Conservation (phyloP, 495 filamentous ascomycete genomes). For the Xylaria cubensis region DNA sequence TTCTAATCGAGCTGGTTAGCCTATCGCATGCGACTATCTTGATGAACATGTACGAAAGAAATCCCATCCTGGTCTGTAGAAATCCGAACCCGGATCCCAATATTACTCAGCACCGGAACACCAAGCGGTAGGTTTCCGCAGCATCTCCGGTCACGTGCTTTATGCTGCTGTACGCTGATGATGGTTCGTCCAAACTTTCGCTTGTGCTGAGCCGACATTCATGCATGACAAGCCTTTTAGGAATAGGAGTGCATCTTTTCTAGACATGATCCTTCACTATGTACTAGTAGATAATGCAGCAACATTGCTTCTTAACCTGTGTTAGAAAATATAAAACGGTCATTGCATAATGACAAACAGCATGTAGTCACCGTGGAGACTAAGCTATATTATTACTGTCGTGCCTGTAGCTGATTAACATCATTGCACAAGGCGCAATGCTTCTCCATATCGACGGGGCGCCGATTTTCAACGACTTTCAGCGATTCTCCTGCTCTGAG, state of each 20-base stretch:
- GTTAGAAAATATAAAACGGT: too few relatives aligned
- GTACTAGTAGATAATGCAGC: too few relatives aligned
- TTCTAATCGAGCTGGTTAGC: background rate
- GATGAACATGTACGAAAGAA: background rate
- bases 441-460: background rate
- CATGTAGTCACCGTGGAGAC: too few relatives aligned
- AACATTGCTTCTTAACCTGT: too few relatives aligned
- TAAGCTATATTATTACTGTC: too few relatives aligned
- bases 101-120: background rate
- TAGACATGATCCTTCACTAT: too few relatives aligned
- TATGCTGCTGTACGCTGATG: background rate
- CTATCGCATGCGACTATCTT: background rate
- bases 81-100: background rate
- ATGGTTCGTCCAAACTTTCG: background rate
- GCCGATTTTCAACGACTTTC: background rate
- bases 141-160: constrained; percentile 9
- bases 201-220: too few relatives aligned
- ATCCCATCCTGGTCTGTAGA: background rate
- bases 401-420: too few relatives aligned
- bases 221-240: too few relatives aligned
- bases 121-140: background rate
- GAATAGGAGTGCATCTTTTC: too few relatives aligned
- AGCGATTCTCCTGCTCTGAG: constrained; percentile 2
- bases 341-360: background rate
- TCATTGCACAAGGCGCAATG: background rate